These are phyloP conservation scores for Lepidium sativum DNA, from an alignment of 345 rosid species.

Conservation along the genomic window DNA sequence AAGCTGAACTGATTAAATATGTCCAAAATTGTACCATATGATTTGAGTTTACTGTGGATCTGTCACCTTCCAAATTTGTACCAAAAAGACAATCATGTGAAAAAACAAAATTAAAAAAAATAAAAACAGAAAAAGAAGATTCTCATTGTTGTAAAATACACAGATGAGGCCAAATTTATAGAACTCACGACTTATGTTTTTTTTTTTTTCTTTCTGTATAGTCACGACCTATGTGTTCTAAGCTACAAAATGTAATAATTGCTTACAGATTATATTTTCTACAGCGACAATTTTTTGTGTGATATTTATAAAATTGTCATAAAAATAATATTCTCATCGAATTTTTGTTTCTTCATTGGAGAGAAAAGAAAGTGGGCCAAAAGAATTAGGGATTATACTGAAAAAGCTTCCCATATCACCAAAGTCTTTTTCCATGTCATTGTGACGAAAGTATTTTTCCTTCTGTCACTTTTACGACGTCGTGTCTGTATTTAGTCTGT, in stretches of 20 bases:
- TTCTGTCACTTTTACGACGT: no score
- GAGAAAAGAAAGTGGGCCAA: no score
- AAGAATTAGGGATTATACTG: no score
- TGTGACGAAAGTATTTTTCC: no score
- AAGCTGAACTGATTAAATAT: slow-evolving; percentile 3
- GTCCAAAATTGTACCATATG: slow-evolving; percentile 27
- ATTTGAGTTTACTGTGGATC: slow-evolving; percentile 21
- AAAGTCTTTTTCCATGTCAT: no score
- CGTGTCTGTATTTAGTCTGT: no score
- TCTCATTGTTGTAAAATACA: slow-evolving; percentile 9
- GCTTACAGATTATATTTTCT: neutral
- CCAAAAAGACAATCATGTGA: slow-evolving; percentile 7
- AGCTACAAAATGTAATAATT: slow-evolving; percentile 24
- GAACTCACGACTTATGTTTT: slow-evolving; percentile 11
- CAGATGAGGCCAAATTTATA: slow-evolving; percentile 21
- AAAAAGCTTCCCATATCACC: no score
- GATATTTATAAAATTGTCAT: no score
- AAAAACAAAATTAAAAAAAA: neutral
- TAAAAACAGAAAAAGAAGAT: no score
- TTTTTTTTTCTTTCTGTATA: slow-evolving; percentile 11
- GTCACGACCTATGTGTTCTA: slow-evolving; percentile 27
- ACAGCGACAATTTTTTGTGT: neutral
- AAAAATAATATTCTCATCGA: no score
- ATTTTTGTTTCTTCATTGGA: no score
- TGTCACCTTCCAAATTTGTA: slow-evolving; percentile 16